These are phyloP conservation scores for Fusarium albidum DNA, from an alignment of 2,329 filamentous ascomycete genomes.

Conservation along the genomic window DNA sequence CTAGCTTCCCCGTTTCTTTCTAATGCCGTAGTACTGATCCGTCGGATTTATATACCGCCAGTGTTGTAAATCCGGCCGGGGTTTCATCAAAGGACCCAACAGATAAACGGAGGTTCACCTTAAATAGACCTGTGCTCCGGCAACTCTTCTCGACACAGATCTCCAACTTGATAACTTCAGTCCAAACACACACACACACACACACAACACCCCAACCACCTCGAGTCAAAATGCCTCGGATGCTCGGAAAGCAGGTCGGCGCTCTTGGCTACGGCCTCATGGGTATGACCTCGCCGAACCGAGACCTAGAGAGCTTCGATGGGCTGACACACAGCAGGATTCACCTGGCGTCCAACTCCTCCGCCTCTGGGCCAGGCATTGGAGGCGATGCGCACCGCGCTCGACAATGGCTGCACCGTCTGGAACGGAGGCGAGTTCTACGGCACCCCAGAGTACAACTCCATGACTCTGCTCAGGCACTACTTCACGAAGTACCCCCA, in stretches of 20 bases:
- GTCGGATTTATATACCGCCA: no score
- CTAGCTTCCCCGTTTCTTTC: no score
- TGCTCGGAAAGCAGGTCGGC: slow-evolving; percentile 56
- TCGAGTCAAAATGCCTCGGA: slow-evolving; percentile 36
- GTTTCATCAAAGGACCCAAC: no score
- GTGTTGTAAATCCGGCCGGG: no score
- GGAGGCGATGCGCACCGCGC: slow-evolving; percentile 62
- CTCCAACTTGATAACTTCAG: background rate
- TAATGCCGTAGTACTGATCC: no score
- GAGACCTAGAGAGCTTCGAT: background rate
- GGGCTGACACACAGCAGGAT: slow-evolving; percentile 41
- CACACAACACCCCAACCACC: background rate
- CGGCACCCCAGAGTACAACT: slow-evolving; percentile 65
- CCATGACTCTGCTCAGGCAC: slow-evolving; percentile 64
- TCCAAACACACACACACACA: no score
- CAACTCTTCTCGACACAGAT: background rate
- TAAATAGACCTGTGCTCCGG: background rate
- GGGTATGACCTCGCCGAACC: slow-evolving; percentile 46
- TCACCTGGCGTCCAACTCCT: slow-evolving; percentile 53
- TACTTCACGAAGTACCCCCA: slow-evolving; percentile 72
- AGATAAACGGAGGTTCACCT: no score
- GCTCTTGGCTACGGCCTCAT: slow-evolving; percentile 63
- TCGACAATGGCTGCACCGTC: slow-evolving; percentile 54
- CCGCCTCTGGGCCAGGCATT: slow-evolving; percentile 58
- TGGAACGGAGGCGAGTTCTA: slow-evolving; percentile 75